Evolutionary conservation across 2,329 filamentous ascomycete genomes (phyloP).

Genomic region (Microdochium nivale): DNA sequence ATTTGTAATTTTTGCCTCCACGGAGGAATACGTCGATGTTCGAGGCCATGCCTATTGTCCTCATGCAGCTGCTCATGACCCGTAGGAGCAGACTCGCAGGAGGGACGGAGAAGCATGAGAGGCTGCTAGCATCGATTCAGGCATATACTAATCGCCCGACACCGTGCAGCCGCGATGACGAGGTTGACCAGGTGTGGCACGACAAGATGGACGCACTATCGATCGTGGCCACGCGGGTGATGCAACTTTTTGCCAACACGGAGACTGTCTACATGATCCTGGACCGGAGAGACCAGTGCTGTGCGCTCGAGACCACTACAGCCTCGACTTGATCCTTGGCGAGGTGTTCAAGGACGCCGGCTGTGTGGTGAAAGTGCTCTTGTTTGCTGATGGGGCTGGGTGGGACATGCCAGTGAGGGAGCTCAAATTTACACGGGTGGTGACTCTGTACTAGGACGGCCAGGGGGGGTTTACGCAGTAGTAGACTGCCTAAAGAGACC

Average conservation of each 20-base stretch:
- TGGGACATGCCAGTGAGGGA: not conserved
- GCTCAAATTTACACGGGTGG: not conserved
- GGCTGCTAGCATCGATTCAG: not conserved
- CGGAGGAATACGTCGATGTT: not conserved
- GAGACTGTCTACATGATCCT: not conserved
- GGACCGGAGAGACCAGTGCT: not conserved
- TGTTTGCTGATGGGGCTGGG: not conserved
- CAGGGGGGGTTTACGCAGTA: not conserved
- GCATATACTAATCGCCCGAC: not conserved
- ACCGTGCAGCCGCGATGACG: not conserved
- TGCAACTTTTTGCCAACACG: not conserved
- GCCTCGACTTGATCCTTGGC: not conserved
- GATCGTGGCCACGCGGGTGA: not conserved
- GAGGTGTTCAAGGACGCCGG: not conserved
- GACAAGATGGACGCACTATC: not conserved
- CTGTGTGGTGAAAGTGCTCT: not conserved
- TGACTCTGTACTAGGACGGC: not conserved
- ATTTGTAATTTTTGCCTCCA: not conserved
- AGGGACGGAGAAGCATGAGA: not conserved
- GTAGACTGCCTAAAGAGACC: no score
- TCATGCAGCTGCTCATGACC: not conserved
- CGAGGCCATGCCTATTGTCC: not conserved
- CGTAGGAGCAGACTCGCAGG: not conserved
- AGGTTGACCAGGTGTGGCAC: not conserved
- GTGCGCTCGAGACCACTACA: not conserved